Evolutionary conservation across 306 rosid genomes (phyloP).

Genomic region (Potentilla sterilis): DNA sequence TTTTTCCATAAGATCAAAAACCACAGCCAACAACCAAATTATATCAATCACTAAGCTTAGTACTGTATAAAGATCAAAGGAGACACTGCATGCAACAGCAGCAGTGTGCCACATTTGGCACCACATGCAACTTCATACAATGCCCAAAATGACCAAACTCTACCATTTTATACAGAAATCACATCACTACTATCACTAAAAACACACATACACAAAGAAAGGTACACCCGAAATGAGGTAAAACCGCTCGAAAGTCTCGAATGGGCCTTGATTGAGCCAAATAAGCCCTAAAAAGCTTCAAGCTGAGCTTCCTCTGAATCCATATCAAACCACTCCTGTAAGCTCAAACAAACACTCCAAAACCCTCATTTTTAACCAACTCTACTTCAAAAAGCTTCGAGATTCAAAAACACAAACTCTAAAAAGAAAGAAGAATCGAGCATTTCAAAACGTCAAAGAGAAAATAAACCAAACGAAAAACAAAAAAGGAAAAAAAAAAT

Average conservation of each 20-base stretch:
- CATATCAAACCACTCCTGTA: not conserved
- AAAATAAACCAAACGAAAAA: not conserved
- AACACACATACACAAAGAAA: not conserved
- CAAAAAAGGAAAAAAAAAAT: not conserved
- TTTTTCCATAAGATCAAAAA: not conserved
- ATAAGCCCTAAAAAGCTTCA: not conserved
- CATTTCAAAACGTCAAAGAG: not conserved
- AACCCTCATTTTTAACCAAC: not conserved
- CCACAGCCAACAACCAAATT: not conserved
- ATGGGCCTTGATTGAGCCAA: not conserved
- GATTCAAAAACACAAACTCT: not conserved
- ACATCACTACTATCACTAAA: not conserved
- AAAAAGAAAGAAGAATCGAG: not conserved
- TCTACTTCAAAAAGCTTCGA: conserved; percentile 1
- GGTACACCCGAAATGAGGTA: not conserved
- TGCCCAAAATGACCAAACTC: not conserved
- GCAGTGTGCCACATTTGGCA: not conserved
- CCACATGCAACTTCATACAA: not conserved
- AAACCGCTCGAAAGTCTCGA: not conserved
- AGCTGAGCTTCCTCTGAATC: not conserved
- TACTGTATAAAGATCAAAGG: not conserved
- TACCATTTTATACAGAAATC: not conserved
- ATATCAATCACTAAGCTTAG: not conserved
- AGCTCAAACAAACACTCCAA: not conserved
- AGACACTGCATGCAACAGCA: conserved; percentile 4